Percentiles rank a stretch among this genome's conserved stretches.
These are phyloP conservation scores for Lachnellula cervina DNA, from an alignment of 2,329 filamentous ascomycete genomes.

Conservation along the genomic window DNA sequence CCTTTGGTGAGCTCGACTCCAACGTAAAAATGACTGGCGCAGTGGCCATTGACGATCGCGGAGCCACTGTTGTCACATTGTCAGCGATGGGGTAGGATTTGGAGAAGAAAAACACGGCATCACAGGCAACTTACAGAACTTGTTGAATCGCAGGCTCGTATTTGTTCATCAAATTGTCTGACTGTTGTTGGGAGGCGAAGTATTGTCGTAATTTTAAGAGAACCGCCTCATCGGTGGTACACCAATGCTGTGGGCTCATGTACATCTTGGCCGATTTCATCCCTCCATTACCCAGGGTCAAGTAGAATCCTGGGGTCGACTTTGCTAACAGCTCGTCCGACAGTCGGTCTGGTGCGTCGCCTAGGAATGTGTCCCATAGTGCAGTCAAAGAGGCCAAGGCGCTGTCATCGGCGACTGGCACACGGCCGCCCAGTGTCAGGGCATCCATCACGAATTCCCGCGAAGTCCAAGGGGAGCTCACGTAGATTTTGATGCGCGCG, in stretches of 20 bases:
- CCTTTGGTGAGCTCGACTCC: conserved; percentile 12
- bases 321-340: conserved; percentile 16
- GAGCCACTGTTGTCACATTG: conserved; percentile 6
- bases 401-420: conserved; percentile 12
- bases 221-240: conserved; percentile 24
- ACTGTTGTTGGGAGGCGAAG: conserved; percentile 14
- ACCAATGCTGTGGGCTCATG: conserved; percentile 22
- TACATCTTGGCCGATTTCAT: conserved; percentile 23
- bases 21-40: conserved; percentile 17
- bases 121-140: conserved; percentile 15
- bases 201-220: conserved; percentile 17
- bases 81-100: not conserved
- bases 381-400: conserved; percentile 20
- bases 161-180: conserved; percentile 18
- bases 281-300: conserved; percentile 21
- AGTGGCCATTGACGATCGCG: conserved; percentile 9
- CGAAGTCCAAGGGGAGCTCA: conserved; percentile 20
- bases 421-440: conserved; percentile 22
- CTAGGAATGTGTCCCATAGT: conserved; percentile 24
- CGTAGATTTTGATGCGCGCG: conserved; percentile 26
- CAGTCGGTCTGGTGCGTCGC: conserved; percentile 19
- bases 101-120: too few species aligned
- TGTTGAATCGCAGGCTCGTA: conserved; percentile 20
- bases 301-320: conserved; percentile 25
- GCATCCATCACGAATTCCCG: conserved; percentile 25